These are phyloP conservation scores for Lycium ferocissimum DNA, from an alignment of 257 asterid genomes.

Conservation along the genomic window DNA sequence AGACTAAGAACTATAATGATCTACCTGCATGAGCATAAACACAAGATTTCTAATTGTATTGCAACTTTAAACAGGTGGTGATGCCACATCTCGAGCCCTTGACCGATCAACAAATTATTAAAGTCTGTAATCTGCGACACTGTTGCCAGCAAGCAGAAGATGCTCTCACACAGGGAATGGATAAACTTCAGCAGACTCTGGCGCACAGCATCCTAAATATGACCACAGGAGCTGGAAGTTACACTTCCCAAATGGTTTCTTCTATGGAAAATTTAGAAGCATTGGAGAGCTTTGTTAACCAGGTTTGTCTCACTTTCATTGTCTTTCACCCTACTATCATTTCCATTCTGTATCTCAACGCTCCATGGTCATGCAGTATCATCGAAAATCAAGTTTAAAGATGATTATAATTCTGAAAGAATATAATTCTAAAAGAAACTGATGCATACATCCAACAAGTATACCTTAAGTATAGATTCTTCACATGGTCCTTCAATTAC, in stretches of 20 bases:
- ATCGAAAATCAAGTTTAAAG: neutral
- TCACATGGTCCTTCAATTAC: slow-evolving; percentile 5
- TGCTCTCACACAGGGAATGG: slow-evolving; percentile 90
- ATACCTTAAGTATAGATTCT: neutral
- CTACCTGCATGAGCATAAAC: neutral
- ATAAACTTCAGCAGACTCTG: slow-evolving; percentile 84
- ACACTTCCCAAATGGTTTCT: slow-evolving; percentile 59
- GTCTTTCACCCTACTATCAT: neutral
- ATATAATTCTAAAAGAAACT: neutral
- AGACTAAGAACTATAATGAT: neutral
- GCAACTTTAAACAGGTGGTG: slow-evolving; percentile 55
- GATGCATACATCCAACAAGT: neutral
- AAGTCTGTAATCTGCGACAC: slow-evolving; percentile 59
- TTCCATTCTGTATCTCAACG: neutral
- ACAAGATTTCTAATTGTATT: neutral
- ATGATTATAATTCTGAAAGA: neutral
- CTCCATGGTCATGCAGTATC: neutral
- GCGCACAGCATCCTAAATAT: slow-evolving; percentile 67
- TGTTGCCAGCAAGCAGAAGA: slow-evolving; percentile 96
- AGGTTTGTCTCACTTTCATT: slow-evolving; percentile 50
- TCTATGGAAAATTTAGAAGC: slow-evolving; percentile 75
- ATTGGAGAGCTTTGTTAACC: slow-evolving; percentile 70
- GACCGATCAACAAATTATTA: slow-evolving; percentile 62
- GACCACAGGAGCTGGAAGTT: slow-evolving; percentile 56
- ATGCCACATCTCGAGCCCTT: slow-evolving; percentile 75